Evolutionary conservation across 225 moss, liverwort and hornwort species (phyloP), one percentile per base, ranked within the genome.

Genomic region (Marchantia polymorpha): DNA sequence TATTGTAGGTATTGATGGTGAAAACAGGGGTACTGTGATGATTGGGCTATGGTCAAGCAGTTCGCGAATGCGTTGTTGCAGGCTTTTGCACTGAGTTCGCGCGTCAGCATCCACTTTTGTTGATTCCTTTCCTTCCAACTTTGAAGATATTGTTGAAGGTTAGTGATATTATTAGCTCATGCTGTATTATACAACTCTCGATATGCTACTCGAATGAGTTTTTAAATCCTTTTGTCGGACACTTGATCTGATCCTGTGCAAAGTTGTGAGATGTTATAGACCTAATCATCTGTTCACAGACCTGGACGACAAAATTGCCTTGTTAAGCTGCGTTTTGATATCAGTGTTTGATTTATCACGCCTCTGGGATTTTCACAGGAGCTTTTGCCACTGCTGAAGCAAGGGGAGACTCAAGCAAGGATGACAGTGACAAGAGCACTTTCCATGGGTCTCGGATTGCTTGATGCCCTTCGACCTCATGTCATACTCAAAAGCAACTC

Each of bases 61-160:
- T 46, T 20, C 15, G 16, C 10, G 15, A 15, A 16, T 75, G 30
- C 66, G 39, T 67, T 60, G 19, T 52, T 86, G 81, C 81, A 97
- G 96, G 90, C 54, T 99, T 99, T 80, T 95, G 91, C 80, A 93
- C 93, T 78, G 93, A 99, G 77, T 89, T 94, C 83, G 85, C 92
- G 14, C 91, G 95, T 74, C 95, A 95, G 83, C 95, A 99, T 89
- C 92, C 95, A 48, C 79, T 87, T 71, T 89, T 99, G 84, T 84
- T 99, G 77, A 87, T 94, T 49, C 85, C 88, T 72, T 95, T 95
- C 79, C 88, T 99, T 31, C 90, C 86, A 78, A 92, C 91, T 25
- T 86, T 99, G 74, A 90, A 88, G 81, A 83, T 90, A 52, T 82
- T 88, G 77, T 87, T 99, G 26, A 91, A 91, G 96, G 96, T 96